Conservation (phyloP, 2,329 filamentous ascomycete genomes). For the Colletotrichum australisinense region DNA sequence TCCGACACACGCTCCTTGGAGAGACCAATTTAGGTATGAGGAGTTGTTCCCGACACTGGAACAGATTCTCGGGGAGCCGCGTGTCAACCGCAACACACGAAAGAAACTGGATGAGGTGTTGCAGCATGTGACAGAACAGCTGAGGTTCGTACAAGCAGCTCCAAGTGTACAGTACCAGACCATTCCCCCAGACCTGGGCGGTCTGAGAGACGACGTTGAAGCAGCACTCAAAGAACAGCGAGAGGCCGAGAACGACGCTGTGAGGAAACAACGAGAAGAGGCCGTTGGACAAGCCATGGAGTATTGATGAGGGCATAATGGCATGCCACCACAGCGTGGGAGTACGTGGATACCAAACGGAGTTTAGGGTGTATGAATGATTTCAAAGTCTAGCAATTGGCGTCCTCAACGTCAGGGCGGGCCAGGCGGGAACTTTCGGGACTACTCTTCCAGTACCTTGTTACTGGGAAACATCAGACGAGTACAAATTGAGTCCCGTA, state of each 20-base stretch:
- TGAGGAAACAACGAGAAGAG: conserved; percentile 66
- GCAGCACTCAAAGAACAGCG: conserved; percentile 73
- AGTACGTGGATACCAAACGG: neutral
- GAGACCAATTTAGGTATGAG: conserved; percentile 83
- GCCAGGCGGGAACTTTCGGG: neutral
- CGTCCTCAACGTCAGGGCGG: neutral
- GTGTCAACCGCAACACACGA: conserved; percentile 82
- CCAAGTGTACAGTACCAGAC: conserved; percentile 88
- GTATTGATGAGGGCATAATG: conserved; percentile 43
- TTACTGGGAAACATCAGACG: neutral
- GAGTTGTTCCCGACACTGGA: conserved; percentile 91
- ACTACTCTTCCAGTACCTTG: neutral
- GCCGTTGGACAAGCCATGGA: conserved; percentile 70
- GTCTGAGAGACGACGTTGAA: conserved; percentile 76
- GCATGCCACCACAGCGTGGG: neutral
- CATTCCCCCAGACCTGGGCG: conserved; percentile 81
- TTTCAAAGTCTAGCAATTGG: neutral
- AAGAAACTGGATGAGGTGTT: conserved; percentile 81
- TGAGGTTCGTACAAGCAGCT: conserved; percentile 85
- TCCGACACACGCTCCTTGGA: conserved; percentile 84
- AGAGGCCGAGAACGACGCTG: conserved; percentile 66
- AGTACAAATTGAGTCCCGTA: neutral
- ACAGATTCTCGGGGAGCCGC: conserved; percentile 73
- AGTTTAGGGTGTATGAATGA: conserved; percentile 21
- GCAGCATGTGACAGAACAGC: conserved; percentile 83